phyloP scores from a whole-genome alignment of 805 yeast genomes.

The Wickerhamomyces silvicola region DNA sequence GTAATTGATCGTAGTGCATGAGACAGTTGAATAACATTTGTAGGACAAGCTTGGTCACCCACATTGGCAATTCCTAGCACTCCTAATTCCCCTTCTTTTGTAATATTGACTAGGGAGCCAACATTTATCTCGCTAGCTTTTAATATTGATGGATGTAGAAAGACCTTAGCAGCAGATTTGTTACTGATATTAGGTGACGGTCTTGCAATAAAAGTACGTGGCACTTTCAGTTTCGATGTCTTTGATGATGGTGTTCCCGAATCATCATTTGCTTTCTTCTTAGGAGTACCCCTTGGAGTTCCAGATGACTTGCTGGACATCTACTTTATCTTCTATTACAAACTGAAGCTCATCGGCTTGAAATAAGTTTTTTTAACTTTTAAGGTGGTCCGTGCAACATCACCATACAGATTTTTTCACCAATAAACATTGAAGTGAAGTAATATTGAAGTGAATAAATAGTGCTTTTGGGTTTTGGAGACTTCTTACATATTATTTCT shows the following conservation, averaged over 20 bases:
- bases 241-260: conserved; percentile 14
- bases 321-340: conserved; percentile 1
- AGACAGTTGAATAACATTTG: conserved; percentile 42
- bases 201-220: conserved; percentile 32
- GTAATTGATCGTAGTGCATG: conserved; percentile 36
- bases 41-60: conserved; percentile 27
- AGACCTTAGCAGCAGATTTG: conserved; percentile 31
- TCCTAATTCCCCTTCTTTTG: conserved; percentile 41
- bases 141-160: conserved; percentile 37
- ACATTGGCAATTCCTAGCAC: conserved; percentile 36
- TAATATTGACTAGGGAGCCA: conserved; percentile 41
- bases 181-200: conserved; percentile 25
- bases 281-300: conserved; percentile 20
- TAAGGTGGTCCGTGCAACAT: too few species aligned
- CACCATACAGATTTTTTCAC: too few species aligned
- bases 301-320: conserved; percentile 6
- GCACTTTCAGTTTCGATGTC: conserved; percentile 28
- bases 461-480: too few species aligned
- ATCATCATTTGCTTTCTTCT: conserved; percentile 22
- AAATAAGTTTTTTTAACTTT: background rate
- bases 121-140: conserved; percentile 38
- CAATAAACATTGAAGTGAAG: too few species aligned
- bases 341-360: background rate
- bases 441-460: too few species aligned
- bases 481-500: too few species aligned